Evolutionary conservation across 495 filamentous ascomycete genomes (phyloP).

Genomic region (Aspergillus diversus): DNA sequence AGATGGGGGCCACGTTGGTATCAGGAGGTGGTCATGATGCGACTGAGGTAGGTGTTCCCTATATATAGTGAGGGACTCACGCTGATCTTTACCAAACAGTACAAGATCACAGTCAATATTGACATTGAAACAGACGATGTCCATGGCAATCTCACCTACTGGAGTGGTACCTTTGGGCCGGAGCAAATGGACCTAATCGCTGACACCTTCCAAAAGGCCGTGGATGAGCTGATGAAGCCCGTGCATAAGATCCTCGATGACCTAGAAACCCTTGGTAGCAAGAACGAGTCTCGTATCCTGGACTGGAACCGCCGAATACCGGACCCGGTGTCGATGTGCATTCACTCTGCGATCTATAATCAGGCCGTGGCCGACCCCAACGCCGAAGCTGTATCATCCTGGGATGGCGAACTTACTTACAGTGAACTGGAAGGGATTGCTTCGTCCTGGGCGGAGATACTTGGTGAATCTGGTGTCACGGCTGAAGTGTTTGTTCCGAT

Average conservation of each 20-base stretch:
- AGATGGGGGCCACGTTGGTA: neutral
- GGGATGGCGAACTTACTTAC: constrained; percentile 30
- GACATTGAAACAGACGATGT: constrained; percentile 37
- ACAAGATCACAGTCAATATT: constrained; percentile 56
- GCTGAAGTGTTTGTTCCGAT: constrained; percentile 41
- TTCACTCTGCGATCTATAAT: constrained; percentile 23
- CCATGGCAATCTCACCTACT: constrained; percentile 29
- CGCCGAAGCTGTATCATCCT: constrained; percentile 20
- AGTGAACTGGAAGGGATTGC: constrained; percentile 24
- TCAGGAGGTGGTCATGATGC: constrained; percentile 15
- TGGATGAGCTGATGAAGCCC: constrained; percentile 15
- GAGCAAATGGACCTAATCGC: constrained; percentile 27
- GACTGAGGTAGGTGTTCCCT: constrained; percentile 18
- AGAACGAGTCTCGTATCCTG: constrained; percentile 23
- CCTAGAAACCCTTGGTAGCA: constrained; percentile 21
- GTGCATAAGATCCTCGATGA: neutral
- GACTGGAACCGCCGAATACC: constrained; percentile 22
- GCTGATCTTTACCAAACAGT: constrained; percentile 28
- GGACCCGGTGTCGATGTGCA: constrained; percentile 28
- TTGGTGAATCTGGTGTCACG: constrained; percentile 37
- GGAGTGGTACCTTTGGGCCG: constrained; percentile 23
- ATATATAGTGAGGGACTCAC: neutral
- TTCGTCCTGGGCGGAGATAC: constrained; percentile 22
- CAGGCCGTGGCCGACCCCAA: constrained; percentile 1
- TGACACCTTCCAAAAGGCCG: constrained; percentile 12